phyloP scores from a whole-genome alignment of 176 grass and related monocot genomes.

The Oropetium thomaeum region DNA sequence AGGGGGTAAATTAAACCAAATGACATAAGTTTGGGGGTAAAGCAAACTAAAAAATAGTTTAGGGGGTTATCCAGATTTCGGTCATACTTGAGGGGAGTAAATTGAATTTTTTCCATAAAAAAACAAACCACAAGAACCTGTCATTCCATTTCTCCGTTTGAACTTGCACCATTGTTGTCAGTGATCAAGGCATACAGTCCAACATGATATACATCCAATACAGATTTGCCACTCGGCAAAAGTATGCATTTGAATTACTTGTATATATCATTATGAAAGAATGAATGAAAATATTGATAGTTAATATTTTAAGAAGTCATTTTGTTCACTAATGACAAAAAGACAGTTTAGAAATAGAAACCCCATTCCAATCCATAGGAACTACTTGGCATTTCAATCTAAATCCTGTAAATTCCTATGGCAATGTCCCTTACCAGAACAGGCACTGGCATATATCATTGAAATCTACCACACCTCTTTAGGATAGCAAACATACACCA shows the following conservation, averaged over 20 bases:
- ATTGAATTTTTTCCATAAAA: no score
- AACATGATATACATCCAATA: background rate
- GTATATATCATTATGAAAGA: background rate
- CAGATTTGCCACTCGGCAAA: background rate
- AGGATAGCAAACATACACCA: background rate
- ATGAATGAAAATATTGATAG: background rate
- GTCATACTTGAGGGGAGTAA: no score
- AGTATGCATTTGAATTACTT: background rate
- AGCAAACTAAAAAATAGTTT: no score
- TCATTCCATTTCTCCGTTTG: background rate
- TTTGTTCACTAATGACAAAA: background rate
- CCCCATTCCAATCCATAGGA: no score
- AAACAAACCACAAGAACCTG: background rate
- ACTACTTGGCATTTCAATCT: no score
- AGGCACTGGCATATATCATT: background rate
- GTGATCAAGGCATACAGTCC: background rate
- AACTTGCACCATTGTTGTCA: background rate
- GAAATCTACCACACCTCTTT: background rate
- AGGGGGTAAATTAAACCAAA: no score
- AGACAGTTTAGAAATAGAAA: background rate
- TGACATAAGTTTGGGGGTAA: no score
- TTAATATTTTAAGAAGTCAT: background rate
- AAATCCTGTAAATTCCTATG: background rate
- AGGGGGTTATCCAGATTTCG: no score
- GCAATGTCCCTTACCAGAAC: background rate